These are phyloP conservation scores for Pichia manshurica DNA, from an alignment of 805 yeast species.

Conservation along the genomic window DNA sequence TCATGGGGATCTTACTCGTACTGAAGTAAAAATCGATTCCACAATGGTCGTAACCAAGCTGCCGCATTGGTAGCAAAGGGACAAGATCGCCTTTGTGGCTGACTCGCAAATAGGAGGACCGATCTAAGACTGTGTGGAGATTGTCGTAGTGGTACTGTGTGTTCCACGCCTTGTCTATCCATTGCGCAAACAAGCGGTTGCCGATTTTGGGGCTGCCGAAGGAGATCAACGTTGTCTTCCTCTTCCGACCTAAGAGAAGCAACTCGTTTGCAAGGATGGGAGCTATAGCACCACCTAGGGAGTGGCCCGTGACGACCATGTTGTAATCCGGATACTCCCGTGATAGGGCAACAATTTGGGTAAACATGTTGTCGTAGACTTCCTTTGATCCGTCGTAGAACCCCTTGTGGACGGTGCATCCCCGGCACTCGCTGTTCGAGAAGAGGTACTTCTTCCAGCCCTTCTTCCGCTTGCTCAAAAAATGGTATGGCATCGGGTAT, in stretches of 20 bases:
- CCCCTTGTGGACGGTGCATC: constrained; percentile 62
- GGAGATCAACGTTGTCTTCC: constrained; percentile 48
- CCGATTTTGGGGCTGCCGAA: constrained; percentile 66
- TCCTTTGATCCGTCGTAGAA: constrained; percentile 43
- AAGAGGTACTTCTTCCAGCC: constrained; percentile 12
- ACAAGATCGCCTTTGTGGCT: constrained; percentile 54
- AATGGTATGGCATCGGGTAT: constrained; percentile 38
- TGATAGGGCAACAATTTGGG: constrained; percentile 31
- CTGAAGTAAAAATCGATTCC: constrained; percentile 48
- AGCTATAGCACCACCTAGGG: constrained; percentile 63
- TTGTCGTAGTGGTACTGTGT: constrained; percentile 19
- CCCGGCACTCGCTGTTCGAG: constrained; percentile 34
- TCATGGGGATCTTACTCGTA: constrained; percentile 31
- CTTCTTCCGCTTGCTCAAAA: constrained; percentile 16
- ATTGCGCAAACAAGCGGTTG: constrained; percentile 42
- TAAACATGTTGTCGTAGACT: constrained; percentile 35
- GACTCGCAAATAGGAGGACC: constrained; percentile 47
- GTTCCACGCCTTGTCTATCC: constrained; percentile 46
- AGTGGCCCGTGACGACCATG: constrained; percentile 62
- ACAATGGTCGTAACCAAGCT: constrained; percentile 34
- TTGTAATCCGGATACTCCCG: constrained; percentile 41
- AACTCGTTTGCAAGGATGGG: constrained; percentile 58
- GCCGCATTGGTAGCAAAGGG: constrained; percentile 53
- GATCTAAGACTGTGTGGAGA: constrained; percentile 4
- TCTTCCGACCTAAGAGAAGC: constrained; percentile 38